Percentiles rank a stretch among this genome's conserved stretches.
Conservation (phyloP, 2,329 filamentous ascomycete species). For the Phialophora expanda region DNA sequence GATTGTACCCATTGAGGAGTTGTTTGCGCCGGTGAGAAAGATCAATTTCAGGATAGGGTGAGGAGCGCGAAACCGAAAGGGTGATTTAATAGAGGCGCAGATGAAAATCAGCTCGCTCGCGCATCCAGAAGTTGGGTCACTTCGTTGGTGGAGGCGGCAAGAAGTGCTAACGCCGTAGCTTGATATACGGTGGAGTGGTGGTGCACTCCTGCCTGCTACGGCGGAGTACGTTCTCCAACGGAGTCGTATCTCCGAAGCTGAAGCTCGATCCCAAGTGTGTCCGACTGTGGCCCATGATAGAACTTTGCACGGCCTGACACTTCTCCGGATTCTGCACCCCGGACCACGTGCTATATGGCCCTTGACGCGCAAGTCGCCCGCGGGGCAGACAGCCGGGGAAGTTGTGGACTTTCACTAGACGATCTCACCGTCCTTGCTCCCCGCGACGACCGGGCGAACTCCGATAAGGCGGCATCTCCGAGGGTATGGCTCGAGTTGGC, state of each 20-base stretch:
- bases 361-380: neutral
- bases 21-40: constrained; percentile 19
- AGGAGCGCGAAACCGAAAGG: neutral
- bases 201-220: too few relatives aligned
- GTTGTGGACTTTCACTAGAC: neutral
- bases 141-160: too few relatives aligned
- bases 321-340: neutral
- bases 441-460: neutral
- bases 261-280: too few relatives aligned
- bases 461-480: neutral
- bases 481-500: constrained; percentile 1
- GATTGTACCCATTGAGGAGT: constrained; percentile 13
- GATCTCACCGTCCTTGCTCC: neutral
- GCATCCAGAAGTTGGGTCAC: too few relatives aligned
- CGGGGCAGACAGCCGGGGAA: neutral
- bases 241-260: too few relatives aligned
- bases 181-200: too few relatives aligned
- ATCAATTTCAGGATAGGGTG: constrained; percentile 19
- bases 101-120: too few relatives aligned
- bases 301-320: neutral
- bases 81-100: too few relatives aligned
- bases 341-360: neutral
- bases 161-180: too few relatives aligned
- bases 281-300: neutral
- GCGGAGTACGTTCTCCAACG: too few relatives aligned